These are phyloP conservation scores for Verticillium isaacii DNA, from an alignment of 2,329 filamentous ascomycete species.

Conservation along the genomic window DNA sequence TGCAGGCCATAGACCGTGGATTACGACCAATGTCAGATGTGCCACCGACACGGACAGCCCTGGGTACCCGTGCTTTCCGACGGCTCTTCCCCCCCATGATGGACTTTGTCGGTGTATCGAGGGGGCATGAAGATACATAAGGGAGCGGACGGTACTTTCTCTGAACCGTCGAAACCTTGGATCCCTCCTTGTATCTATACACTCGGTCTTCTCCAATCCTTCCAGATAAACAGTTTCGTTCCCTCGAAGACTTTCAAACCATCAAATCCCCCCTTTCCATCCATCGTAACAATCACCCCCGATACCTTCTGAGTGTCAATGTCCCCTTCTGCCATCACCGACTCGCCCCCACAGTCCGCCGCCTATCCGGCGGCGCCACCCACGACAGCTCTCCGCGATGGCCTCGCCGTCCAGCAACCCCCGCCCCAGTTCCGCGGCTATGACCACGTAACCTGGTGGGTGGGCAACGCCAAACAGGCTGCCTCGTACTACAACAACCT, in stretches of 20 bases:
- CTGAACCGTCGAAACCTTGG: background rate
- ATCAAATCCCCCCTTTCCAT: background rate
- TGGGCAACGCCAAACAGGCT: slow-evolving; percentile 94
- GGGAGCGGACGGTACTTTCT: background rate
- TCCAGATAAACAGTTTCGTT: background rate
- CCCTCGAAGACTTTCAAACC: background rate
- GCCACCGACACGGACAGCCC: slow-evolving; percentile 1
- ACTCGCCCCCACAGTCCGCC: slow-evolving; percentile 41
- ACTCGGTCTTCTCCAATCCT: background rate
- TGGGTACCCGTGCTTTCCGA: slow-evolving; percentile 3
- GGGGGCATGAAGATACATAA: background rate
- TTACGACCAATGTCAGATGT: no score
- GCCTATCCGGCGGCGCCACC: slow-evolving; percentile 32
- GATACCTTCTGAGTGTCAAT: slow-evolving; percentile 31
- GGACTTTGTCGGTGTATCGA: background rate
- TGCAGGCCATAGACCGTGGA: no score
- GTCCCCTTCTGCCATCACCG: slow-evolving; percentile 55
- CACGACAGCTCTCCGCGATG: slow-evolving; percentile 29
- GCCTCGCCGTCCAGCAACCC: slow-evolving; percentile 46
- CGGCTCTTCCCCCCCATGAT: background rate
- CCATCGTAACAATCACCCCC: slow-evolving; percentile 1
- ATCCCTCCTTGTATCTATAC: background rate
- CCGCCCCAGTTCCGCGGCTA: slow-evolving; percentile 70
- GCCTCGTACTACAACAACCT: slow-evolving; percentile 83
- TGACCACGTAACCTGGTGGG: slow-evolving; percentile 93